Percentiles rank a stretch among this genome's conserved stretches.
Conservation (phyloP, 768 basidiomycete species). For the Boletus rubropictus region DNA sequence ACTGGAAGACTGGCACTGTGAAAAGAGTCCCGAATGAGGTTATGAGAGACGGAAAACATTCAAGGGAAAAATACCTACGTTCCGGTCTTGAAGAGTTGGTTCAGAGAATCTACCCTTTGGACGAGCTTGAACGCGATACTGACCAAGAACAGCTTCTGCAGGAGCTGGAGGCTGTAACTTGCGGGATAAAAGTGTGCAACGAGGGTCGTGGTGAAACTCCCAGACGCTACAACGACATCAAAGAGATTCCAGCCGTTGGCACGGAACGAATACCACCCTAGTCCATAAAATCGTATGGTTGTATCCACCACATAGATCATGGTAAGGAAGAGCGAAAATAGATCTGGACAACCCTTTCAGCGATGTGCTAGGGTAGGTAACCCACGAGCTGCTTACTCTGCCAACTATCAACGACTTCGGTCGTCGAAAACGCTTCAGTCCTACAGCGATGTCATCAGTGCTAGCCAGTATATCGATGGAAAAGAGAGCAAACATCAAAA, state of each 20-base stretch:
- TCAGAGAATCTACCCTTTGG: slow-evolving; percentile 79
- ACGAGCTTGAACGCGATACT: slow-evolving; percentile 92
- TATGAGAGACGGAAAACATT: not conserved
- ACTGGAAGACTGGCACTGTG: slow-evolving; percentile 77
- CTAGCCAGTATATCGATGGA: not conserved
- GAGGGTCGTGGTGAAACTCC: slow-evolving; percentile 80
- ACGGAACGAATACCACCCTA: slow-evolving; percentile 80
- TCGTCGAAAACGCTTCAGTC: slow-evolving; percentile 71
- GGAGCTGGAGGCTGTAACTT: slow-evolving; percentile 52
- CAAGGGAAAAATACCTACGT: slow-evolving; percentile 49
- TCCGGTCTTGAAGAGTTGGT: slow-evolving; percentile 94
- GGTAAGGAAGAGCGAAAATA: slow-evolving; percentile 71
- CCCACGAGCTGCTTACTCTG: slow-evolving; percentile 45
- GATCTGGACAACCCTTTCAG: slow-evolving; percentile 41
- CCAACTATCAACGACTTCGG: slow-evolving; percentile 44
- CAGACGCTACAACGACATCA: slow-evolving; percentile 73
- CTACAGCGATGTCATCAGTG: slow-evolving; percentile 34
- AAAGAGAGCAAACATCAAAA: slow-evolving; percentile 59
- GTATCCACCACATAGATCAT: slow-evolving; percentile 74
- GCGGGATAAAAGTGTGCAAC: slow-evolving; percentile 52
- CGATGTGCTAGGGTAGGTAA: slow-evolving; percentile 1
- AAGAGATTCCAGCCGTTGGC: slow-evolving; percentile 94
- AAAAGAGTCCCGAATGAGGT: not conserved
- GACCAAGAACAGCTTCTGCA: slow-evolving; percentile 89
- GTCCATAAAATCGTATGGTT: slow-evolving; percentile 68